These are phyloP conservation scores for Penicillium sp. DNA, from an alignment of 2,329 filamentous ascomycete genomes.

Conservation along the genomic window DNA sequence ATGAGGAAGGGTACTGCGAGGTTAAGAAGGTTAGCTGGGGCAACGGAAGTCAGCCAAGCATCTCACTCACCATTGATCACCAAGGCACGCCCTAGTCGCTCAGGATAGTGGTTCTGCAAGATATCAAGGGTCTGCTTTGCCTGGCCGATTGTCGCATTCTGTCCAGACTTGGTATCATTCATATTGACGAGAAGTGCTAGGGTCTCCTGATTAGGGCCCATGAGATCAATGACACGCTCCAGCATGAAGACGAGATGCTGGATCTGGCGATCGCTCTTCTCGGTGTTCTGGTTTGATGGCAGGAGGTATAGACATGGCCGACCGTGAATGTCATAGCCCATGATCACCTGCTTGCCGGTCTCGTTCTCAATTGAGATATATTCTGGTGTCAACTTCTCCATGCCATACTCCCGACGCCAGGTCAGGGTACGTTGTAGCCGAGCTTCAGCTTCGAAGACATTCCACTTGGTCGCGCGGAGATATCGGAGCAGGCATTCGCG, in stretches of 20 bases:
- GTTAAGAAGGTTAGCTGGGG: background rate
- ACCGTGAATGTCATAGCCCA: slow-evolving; percentile 82
- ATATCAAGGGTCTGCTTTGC: slow-evolving; percentile 86
- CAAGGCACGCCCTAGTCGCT: slow-evolving; percentile 82
- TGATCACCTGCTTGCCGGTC: slow-evolving; percentile 89
- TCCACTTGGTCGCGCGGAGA: slow-evolving; percentile 91
- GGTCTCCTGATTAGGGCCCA: slow-evolving; percentile 84
- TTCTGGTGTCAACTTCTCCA: slow-evolving; percentile 72
- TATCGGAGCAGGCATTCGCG: slow-evolving; percentile 91
- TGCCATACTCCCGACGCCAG: slow-evolving; percentile 90
- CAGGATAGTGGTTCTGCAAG: slow-evolving; percentile 93
- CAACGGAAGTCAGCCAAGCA: background rate
- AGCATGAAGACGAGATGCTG: slow-evolving; percentile 97
- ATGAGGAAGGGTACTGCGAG: slow-evolving; percentile 81
- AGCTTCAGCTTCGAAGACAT: slow-evolving; percentile 70
- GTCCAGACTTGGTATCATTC: slow-evolving; percentile 72
- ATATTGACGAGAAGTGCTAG: slow-evolving; percentile 90
- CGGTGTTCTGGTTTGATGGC: slow-evolving; percentile 90
- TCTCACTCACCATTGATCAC: slow-evolving; percentile 75
- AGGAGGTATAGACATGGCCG: slow-evolving; percentile 91
- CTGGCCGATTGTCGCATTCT: slow-evolving; percentile 74
- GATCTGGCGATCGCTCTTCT: slow-evolving; percentile 79
- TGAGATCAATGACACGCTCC: slow-evolving; percentile 83
- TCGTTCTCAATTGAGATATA: slow-evolving; percentile 93
- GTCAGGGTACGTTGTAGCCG: slow-evolving; percentile 78